Conservation (phyloP, 306 rosid species). For the Sophora flavescens region DNA sequence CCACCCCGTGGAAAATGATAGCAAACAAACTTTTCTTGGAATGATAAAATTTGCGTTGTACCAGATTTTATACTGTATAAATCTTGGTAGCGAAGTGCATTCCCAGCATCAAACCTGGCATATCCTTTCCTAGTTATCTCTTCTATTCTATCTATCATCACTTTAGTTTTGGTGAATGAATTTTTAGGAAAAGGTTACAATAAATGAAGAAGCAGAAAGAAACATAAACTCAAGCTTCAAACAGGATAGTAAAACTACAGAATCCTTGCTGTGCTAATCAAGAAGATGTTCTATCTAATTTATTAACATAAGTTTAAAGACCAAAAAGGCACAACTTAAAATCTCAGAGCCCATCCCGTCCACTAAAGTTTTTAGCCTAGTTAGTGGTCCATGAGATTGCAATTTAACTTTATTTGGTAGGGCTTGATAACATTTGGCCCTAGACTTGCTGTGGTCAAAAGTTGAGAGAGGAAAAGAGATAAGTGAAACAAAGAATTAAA, state of each 20-base stretch:
- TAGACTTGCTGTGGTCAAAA: conserved; percentile 24
- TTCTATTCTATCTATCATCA: neutral
- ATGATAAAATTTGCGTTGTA: conserved; percentile 7
- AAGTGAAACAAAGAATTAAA: neutral
- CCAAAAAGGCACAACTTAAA: conserved; percentile 3
- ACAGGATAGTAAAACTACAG: neutral
- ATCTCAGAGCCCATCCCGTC: conserved; percentile 3
- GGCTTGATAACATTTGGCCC: conserved; percentile 18
- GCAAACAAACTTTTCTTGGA: conserved; percentile 2
- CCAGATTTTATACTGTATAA: neutral
- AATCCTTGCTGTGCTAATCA: conserved; percentile 12
- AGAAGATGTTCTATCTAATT: neutral
- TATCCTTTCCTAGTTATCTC: neutral
- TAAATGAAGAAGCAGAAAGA: neutral
- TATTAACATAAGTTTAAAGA: neutral
- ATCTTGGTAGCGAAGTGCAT: conserved; percentile 13
- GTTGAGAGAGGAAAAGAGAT: conserved; percentile 16
- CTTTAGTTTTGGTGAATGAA: neutral
- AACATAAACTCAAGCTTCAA: conserved; percentile 5
- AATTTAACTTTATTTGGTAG: conserved; percentile 20
- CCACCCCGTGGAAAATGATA: neutral
- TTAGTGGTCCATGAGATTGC: conserved; percentile 21
- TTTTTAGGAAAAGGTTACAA: neutral
- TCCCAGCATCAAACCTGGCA: neutral
- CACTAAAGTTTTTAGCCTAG: conserved; percentile 16